These are phyloP conservation scores for Prasinococcaceae sp. DNA, from an alignment of 139 green algal genomes.

Conservation along the genomic window DNA sequence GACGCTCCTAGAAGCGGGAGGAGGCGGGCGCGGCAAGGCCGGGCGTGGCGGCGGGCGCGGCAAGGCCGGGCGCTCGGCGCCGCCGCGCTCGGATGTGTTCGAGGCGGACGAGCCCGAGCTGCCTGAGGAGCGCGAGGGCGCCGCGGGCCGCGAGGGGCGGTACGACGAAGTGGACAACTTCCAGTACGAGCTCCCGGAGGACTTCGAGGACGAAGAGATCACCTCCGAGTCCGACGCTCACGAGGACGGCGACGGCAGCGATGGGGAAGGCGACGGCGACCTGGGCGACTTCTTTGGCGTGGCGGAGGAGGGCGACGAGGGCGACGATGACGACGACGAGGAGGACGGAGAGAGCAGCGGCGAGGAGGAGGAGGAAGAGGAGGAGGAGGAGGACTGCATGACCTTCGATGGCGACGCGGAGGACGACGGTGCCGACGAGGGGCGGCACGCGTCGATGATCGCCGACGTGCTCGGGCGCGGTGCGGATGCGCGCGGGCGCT, in stretches of 20 bases:
- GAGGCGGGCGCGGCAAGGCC: no score
- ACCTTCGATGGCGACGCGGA: conserved; percentile 13
- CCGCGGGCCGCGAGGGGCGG: conserved; percentile 19
- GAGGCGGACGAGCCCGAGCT: conserved; percentile 11
- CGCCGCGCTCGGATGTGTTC: no score
- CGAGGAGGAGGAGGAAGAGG: conserved; percentile 18
- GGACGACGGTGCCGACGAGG: conserved; percentile 27
- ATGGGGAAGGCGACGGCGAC: conserved; percentile 23
- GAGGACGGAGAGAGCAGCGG: conserved; percentile 8
- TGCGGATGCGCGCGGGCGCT: background rate
- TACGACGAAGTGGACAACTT: conserved; percentile 65
- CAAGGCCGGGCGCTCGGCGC: no score
- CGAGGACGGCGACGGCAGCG: conserved; percentile 20
- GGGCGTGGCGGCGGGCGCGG: no score
- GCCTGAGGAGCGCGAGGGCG: conserved; percentile 7
- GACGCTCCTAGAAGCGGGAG: no score
- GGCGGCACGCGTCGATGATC: background rate
- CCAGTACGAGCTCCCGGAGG: conserved; percentile 65
- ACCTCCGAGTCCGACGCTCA: conserved; percentile 11
- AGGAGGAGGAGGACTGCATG: conserved; percentile 4
- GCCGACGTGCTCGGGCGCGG: conserved; percentile 29
- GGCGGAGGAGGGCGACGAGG: conserved; percentile 22
- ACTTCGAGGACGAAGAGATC: conserved; percentile 2
- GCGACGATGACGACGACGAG: conserved; percentile 22
- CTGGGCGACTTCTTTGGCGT: conserved; percentile 32